Base-by-base conservation (phyloP, 352 stramenopile genomes). In the Phytophthora litchii region DNA sequence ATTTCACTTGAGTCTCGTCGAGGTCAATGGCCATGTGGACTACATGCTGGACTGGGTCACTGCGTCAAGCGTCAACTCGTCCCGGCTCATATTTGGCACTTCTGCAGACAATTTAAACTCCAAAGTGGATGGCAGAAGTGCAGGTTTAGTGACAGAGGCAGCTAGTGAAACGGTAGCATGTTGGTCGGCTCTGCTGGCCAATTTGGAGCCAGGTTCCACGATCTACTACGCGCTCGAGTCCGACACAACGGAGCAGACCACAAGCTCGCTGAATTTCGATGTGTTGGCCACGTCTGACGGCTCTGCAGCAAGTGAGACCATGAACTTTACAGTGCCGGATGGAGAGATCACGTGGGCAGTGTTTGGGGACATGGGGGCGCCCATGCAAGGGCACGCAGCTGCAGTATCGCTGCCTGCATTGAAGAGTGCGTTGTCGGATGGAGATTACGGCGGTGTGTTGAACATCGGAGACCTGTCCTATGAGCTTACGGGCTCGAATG, bases 11-110 rank as follows among this genome's bases (percentile, higher is more conserved):
- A 90, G 74, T 37, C 50, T 90, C 44, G 76, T 84, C 0, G 58
- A 71, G 17, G 44, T 54, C 36, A 44, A 75, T 64, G 64, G 56
- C 32, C 21, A 65, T 40, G 34, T 75, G 34, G 64, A 83, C 53
- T 92, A 89, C 66, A 88, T 85, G 66, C 57, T 92, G 38, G 82
- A 92, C 56, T 92, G 82, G 82, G 67, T 92, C 64, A 85, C 78
- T 2, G 41, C 70, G 1, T 46, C 74, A 9, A 71, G 52, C 0
- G 51, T 54, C 3, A 74, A 64, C 12, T 58, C 58, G 20, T 86
- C 80, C 9, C 49, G 70, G 4, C 19, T 91, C 13, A 42, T 65
- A 19, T 86, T 74, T 44, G 82, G 80, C 44, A 59, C 72, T 1
- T 77, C 72, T 1, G 69, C 75, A 6, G 67, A 67, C 17, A 42